Base-by-base conservation (phyloP, 2,329 filamentous ascomycete genomes). In the Fusarium foetens region DNA sequence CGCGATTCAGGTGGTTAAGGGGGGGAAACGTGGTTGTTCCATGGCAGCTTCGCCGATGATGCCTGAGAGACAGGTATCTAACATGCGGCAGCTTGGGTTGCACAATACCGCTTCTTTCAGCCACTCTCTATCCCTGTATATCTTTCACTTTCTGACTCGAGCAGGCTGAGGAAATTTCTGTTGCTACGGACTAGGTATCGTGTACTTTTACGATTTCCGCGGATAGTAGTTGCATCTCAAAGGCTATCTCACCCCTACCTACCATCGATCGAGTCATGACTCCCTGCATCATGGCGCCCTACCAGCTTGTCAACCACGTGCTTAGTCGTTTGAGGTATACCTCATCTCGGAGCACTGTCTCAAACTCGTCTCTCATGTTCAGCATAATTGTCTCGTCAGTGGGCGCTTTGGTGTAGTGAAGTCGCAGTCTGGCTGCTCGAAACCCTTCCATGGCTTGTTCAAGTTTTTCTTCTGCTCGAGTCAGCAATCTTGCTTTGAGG, bases 241-340 rank as follows among this genome's bases (percentile, higher is more conserved):
- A 57, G 61, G 45, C 42, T 46, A 63, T 48, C 42, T 57, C 51
- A 46, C 48, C 53, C 64, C 55, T 61, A 49, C 27, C 42, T 66
- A 16, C 14, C 23, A 23, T 48, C 14, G 46, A 23, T 67, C 38
- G 52, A 66, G 65, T 69, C 66, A 68, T 69, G 58, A 36, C 49
- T 23, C 53, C 61, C 29, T 51, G 27, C 48, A 51, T 25, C 33
- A 45, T 39, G 43, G 41, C 63, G 49, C 59, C 29, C 72, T 66
- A 75, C 70, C 75, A 77, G 49, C 66, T 76, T 66, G 63, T 76
- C 67, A 76, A 64, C 62, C 75, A 77, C 70, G 68, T 75, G 68
- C 57, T 68, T 43, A 72, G 52, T 41, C 68, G 70, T 63, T 63
- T 76, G 33, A 68, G 41, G 63, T 77, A 60, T 23, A 77, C 58